Conservation (phyloP, 2,329 filamentous ascomycete genomes). For the Epichloe sylvatica region DNA sequence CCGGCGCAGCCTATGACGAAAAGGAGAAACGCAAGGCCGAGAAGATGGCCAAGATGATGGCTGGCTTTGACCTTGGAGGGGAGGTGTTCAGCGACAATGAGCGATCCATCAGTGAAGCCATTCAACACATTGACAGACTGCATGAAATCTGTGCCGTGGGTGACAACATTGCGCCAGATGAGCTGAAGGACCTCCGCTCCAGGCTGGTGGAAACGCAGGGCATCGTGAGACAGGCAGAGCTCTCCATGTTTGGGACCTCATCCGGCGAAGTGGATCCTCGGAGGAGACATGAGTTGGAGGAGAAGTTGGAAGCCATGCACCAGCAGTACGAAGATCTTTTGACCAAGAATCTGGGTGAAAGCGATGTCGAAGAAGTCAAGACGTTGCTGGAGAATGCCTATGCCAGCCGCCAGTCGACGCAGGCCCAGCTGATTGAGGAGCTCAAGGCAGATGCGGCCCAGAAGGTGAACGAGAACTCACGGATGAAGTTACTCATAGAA, state of each 20-base stretch:
- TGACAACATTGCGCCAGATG: constrained; percentile 67
- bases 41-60: constrained; percentile 99
- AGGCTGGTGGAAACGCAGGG: constrained; percentile 81
- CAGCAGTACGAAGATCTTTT: constrained; percentile 74
- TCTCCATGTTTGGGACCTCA: constrained; percentile 61
- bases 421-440: constrained; percentile 60
- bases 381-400: constrained; percentile 64
- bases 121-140: constrained; percentile 68
- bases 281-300: constrained; percentile 62
- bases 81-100: constrained; percentile 94
- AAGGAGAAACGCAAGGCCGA: constrained; percentile 98
- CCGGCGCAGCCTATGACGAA: constrained; percentile 76
- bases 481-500: constrained; percentile 67
- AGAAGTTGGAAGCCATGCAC: constrained; percentile 59
- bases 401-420: constrained; percentile 57
- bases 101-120: constrained; percentile 65
- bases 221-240: constrained; percentile 81
- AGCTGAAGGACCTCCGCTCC: constrained; percentile 61
- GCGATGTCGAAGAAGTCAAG: constrained; percentile 76
- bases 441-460: constrained; percentile 62
- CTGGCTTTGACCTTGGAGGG: constrained; percentile 89
- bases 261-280: constrained; percentile 51
- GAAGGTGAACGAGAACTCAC: constrained; percentile 69
- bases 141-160: constrained; percentile 64
- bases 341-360: constrained; percentile 61